Evolutionary conservation across 139 green algal species (phyloP).

Genomic region (Chlorella sp.): DNA sequence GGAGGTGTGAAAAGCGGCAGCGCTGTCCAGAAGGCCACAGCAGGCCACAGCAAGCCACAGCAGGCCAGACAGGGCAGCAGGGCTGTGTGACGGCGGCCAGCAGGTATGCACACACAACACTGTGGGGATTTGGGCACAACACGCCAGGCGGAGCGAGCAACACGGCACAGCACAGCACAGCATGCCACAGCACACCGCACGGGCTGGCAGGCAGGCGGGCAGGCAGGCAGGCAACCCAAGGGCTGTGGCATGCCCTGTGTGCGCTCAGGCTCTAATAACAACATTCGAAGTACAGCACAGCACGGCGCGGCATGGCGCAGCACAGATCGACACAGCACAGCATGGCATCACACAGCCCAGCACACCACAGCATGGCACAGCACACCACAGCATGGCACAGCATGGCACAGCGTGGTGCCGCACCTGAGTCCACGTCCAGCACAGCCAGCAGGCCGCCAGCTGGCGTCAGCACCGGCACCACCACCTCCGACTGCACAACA

Average conservation of each 20-base stretch:
- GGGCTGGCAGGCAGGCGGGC: not conserved
- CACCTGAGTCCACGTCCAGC: slow-evolving; percentile 63
- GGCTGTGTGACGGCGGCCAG: too few species aligned
- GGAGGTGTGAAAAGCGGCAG: not conserved
- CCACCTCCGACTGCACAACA: slow-evolving; percentile 50
- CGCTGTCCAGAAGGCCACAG: not conserved
- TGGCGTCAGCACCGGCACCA: slow-evolving; percentile 55
- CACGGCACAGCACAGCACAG: too few species aligned
- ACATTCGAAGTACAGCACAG: not conserved
- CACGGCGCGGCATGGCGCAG: not conserved
- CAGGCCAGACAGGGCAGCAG: not conserved
- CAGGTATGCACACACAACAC: too few species aligned
- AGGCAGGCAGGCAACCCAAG: too few species aligned
- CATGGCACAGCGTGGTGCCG: not conserved
- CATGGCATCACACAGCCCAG: not conserved
- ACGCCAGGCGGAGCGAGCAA: too few species aligned
- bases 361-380: not conserved
- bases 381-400: not conserved
- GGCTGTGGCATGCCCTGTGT: not conserved
- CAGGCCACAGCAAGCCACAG: not conserved
- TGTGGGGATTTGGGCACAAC: too few species aligned
- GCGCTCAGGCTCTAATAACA: not conserved
- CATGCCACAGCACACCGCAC: not conserved
- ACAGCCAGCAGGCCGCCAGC: slow-evolving; percentile 56
- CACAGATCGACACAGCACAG: not conserved